These are phyloP conservation scores for Mesembryanthemum crystallinum DNA, from an alignment of 148 eudicot genomes.

Conservation along the genomic window DNA sequence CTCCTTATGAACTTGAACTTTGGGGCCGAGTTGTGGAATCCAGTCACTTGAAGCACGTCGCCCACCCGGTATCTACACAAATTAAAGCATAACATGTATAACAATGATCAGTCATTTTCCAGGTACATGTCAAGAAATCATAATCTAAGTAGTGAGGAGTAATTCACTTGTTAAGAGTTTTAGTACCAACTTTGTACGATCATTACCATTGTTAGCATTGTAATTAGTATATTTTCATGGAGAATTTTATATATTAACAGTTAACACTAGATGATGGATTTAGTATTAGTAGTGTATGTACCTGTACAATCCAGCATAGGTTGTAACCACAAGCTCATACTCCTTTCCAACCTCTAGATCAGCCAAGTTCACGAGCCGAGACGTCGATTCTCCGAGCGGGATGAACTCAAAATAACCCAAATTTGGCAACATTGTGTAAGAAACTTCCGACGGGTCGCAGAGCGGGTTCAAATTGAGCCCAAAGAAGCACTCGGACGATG, in stretches of 20 bases:
- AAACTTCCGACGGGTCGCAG: conserved; percentile 57
- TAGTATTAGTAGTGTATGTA: neutral
- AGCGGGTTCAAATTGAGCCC: conserved; percentile 72
- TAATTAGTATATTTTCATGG: too few relatives aligned
- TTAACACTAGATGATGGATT: too few relatives aligned
- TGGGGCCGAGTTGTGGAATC: conserved; percentile 76
- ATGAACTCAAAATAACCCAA: conserved; percentile 85
- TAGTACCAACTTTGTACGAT: too few relatives aligned
- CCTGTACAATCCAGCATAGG: conserved; percentile 7
- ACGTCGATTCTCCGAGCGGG: conserved; percentile 41
- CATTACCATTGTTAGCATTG: too few relatives aligned
- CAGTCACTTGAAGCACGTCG: conserved; percentile 63
- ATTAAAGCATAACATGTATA: too few relatives aligned
- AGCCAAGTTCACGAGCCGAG: conserved; percentile 52
- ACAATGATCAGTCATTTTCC: too few relatives aligned
- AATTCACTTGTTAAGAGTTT: too few relatives aligned
- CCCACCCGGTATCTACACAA: conserved; percentile 61
- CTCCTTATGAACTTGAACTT: conserved; percentile 68
- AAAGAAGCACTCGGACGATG: conserved; percentile 67
- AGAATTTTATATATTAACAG: too few relatives aligned
- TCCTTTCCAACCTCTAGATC: conserved; percentile 48
- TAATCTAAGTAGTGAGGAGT: too few relatives aligned
- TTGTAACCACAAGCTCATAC: conserved; percentile 2
- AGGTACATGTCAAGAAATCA: too few relatives aligned
- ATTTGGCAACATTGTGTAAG: conserved; percentile 82